Evolutionary conservation across 805 yeast species (phyloP).

Genomic region (Millerozyma acaciae): DNA sequence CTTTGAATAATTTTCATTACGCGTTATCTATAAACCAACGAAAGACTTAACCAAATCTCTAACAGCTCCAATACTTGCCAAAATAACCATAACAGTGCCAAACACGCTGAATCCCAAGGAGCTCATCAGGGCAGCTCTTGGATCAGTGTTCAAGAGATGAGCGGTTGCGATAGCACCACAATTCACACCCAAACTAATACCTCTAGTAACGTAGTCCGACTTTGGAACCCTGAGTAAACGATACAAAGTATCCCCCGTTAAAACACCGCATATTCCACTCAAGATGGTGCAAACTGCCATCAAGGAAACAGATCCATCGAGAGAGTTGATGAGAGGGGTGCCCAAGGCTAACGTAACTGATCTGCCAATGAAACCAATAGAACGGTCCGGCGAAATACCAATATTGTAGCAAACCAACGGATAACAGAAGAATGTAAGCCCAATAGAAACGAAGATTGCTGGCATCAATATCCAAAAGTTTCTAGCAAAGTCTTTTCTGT

Average conservation of each 20-base stretch:
- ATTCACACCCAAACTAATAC: conserved; percentile 71
- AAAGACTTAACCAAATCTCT: conserved; percentile 17
- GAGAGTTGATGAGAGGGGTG: conserved; percentile 62
- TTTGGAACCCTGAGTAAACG: conserved; percentile 50
- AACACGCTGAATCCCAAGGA: conserved; percentile 65
- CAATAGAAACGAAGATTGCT: conserved; percentile 54
- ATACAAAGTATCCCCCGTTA: conserved; percentile 54
- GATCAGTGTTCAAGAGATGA: conserved; percentile 61
- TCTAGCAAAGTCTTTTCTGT: conserved; percentile 56
- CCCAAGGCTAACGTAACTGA: conserved; percentile 79
- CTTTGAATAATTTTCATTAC: not conserved
- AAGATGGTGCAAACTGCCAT: conserved; percentile 78
- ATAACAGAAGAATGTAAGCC: conserved; percentile 59
- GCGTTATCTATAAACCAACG: conserved; percentile 14
- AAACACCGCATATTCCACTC: conserved; percentile 72
- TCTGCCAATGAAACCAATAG: conserved; percentile 75
- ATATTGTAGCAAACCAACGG: conserved; percentile 65
- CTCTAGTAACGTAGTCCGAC: conserved; percentile 70
- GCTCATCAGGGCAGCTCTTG: conserved; percentile 79
- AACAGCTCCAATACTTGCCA: conserved; percentile 53
- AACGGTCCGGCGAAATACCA: conserved; percentile 56
- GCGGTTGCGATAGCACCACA: conserved; percentile 86
- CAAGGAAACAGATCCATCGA: conserved; percentile 65
- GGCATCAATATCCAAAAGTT: conserved; percentile 58
- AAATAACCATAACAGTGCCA: conserved; percentile 68